Percentiles rank a stretch among this genome's conserved stretches.
These are phyloP conservation scores for Plasmodium blacklocki DNA, from an alignment of 169 alveolate genomes.

Conservation along the genomic window DNA sequence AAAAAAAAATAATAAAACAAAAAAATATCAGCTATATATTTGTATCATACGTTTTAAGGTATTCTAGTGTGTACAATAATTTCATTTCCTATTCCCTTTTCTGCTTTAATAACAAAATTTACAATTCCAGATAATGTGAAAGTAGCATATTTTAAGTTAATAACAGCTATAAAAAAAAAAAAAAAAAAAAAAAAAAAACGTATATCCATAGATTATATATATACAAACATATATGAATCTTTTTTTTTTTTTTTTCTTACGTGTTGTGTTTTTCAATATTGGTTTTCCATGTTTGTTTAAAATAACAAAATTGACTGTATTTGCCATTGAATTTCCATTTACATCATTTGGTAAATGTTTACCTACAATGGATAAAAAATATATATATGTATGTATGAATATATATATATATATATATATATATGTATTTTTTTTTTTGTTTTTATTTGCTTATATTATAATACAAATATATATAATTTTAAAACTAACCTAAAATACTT, in stretches of 20 bases:
- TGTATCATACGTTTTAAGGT: not conserved
- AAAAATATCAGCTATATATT: too few species aligned
- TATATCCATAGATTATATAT: not conserved
- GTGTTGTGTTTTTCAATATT: slow-evolving; percentile 38
- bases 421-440: not conserved
- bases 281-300: slow-evolving; percentile 42
- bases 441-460: too few species aligned
- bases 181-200: slow-evolving; percentile 9
- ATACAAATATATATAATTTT: not conserved
- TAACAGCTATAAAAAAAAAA: slow-evolving; percentile 29
- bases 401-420: not conserved
- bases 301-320: slow-evolving; percentile 20
- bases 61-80: slow-evolving; percentile 69
- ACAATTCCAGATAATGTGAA: slow-evolving; percentile 43
- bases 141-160: slow-evolving; percentile 51
- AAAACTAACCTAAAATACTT: slow-evolving; percentile 52
- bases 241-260: slow-evolving; percentile 15
- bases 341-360: slow-evolving; percentile 43
- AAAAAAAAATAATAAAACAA: too few species aligned
- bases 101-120: slow-evolving; percentile 50
- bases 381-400: not conserved
- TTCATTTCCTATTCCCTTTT: slow-evolving; percentile 69
- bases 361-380: slow-evolving; percentile 8
- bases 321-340: slow-evolving; percentile 38
- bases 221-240: not conserved